Base-by-base conservation (phyloP, 148 eudicot species). In the Rhododendron vialii region DNA sequence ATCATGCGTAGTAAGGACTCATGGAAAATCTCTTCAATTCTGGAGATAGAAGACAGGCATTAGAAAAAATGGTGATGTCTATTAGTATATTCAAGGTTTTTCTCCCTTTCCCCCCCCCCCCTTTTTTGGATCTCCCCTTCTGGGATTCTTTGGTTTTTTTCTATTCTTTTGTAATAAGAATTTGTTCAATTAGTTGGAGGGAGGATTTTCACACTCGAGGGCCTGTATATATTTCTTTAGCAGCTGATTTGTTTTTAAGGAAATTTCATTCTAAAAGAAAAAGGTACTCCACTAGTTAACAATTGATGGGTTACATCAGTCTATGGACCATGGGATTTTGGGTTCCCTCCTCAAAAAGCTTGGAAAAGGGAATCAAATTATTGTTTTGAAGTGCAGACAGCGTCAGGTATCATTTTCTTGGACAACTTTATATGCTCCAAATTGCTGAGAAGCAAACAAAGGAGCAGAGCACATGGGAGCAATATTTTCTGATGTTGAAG, bases 91-190 rank as follows among this genome's bases (percentile, higher is more conserved):
- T 78, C 4, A 36, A 45, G 86, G 80, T 41, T 78, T 59, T 30
- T 53, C 15, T 28, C 17, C 28, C 1, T 69, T 65, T 15, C 9
- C 15, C 1, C 30, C 15, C 1, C 30, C 67, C 67, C 67, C 11
- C 1, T 26, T 28, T 65, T 78, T 55, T 55, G 81, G 76, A 47
- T 43, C 87, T 86, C 82, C 73, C 80, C 81, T 86, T 86, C 36
- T 36, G 83, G 81, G 75, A 86, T 91, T 89, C 87, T 82, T 91
- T 87, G 28, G 78, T 91, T 83, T 82, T 80, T 84, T 83, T 83
- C 75, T 83, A 77, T 92, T 91, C 93, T 91, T 92, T 91, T 92
- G 95, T 92, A 89, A 85, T 88, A 82, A 82, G 85, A 87, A 88
- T 80, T 88, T 81, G 82, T 74, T 80, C 22, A 28, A 14, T 12